Conservation (phyloP, 495 filamentous ascomycete genomes). For the Neurospora tetraspora region DNA sequence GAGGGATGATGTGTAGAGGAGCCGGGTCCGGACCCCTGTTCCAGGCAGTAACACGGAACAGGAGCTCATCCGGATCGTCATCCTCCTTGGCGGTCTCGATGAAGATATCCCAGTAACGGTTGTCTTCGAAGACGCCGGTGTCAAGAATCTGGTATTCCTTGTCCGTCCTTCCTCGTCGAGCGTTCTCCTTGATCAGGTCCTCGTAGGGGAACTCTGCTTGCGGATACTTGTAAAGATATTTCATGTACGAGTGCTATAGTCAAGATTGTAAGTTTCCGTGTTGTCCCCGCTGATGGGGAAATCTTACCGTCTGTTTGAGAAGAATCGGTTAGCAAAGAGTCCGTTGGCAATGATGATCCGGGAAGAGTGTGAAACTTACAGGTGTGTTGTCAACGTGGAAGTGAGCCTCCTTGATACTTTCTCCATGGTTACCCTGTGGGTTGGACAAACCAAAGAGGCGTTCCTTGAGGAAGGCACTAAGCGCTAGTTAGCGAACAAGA, state of each 20-base stretch:
- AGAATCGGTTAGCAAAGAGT: constrained; percentile 11
- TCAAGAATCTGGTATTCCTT: constrained; percentile 87
- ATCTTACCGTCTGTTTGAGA: constrained; percentile 34
- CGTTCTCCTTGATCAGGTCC: constrained; percentile 75
- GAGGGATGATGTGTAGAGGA: constrained; percentile 84
- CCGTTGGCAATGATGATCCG: background rate
- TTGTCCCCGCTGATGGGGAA: background rate
- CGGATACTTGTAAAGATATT: constrained; percentile 94
- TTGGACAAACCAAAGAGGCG: constrained; percentile 90
- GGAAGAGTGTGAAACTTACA: constrained; percentile 21
- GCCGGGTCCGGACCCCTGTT: constrained; percentile 87
- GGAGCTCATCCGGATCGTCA: constrained; percentile 77
- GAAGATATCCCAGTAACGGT: constrained; percentile 92
- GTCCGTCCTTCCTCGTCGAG: constrained; percentile 59
- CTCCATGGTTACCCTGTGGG: constrained; percentile 92
- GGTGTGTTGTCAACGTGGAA: constrained; percentile 96
- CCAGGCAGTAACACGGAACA: constrained; percentile 93
- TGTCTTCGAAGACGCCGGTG: constrained; percentile 83
- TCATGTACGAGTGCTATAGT: constrained; percentile 92
- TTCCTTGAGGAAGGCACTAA: constrained; percentile 84
- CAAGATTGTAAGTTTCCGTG: constrained; percentile 7
- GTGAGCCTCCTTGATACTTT: constrained; percentile 91
- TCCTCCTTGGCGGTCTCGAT: constrained; percentile 93
- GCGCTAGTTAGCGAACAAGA: constrained; percentile 2
- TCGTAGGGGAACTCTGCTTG: constrained; percentile 88